phyloP scores from a whole-genome alignment of 1,284 basidiomycete species.

The Inonotus hispidus region DNA sequence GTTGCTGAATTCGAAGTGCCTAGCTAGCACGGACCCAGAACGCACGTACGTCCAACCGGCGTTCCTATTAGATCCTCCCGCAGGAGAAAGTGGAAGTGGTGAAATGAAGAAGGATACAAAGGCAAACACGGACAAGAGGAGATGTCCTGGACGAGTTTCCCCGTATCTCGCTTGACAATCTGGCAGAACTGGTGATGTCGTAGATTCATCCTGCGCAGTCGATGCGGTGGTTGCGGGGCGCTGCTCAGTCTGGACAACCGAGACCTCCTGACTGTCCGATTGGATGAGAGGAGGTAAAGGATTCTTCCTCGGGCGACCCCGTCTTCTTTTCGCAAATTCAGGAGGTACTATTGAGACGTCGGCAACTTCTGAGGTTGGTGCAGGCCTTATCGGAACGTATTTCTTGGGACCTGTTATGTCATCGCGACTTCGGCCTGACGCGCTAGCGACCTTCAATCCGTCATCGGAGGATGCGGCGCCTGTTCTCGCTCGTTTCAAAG shows the following conservation, averaged over 20 bases:
- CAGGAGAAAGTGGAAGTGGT: conserved; percentile 43
- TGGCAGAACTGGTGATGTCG: not conserved
- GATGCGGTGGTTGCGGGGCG: conserved; percentile 10
- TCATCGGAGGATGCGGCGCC: conserved; percentile 23
- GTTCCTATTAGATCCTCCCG: conserved; percentile 17
- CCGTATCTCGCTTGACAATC: conserved; percentile 1
- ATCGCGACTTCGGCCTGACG: conserved; percentile 23
- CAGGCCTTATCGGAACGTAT: conserved; percentile 6
- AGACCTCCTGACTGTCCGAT: not conserved
- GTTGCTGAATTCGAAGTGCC: conserved; percentile 18
- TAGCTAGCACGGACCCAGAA: conserved; percentile 28
- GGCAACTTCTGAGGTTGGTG: not conserved
- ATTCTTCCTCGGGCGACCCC: conserved; percentile 66
- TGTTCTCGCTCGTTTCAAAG: conserved; percentile 31
- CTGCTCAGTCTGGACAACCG: conserved; percentile 17
- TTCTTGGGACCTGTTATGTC: conserved; percentile 17
- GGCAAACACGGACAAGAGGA: conserved; percentile 68
- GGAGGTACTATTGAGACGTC: conserved; percentile 20
- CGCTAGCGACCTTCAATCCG: conserved; percentile 28
- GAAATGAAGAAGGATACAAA: conserved; percentile 75
- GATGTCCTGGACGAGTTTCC: conserved; percentile 36
- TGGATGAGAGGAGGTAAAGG: conserved; percentile 26
- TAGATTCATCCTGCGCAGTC: not conserved
- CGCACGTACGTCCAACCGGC: conserved; percentile 26
- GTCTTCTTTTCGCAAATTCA: conserved; percentile 69